These are phyloP conservation scores for Dacryopinax spathularia DNA, from an alignment of 768 basidiomycete genomes.

Conservation along the genomic window DNA sequence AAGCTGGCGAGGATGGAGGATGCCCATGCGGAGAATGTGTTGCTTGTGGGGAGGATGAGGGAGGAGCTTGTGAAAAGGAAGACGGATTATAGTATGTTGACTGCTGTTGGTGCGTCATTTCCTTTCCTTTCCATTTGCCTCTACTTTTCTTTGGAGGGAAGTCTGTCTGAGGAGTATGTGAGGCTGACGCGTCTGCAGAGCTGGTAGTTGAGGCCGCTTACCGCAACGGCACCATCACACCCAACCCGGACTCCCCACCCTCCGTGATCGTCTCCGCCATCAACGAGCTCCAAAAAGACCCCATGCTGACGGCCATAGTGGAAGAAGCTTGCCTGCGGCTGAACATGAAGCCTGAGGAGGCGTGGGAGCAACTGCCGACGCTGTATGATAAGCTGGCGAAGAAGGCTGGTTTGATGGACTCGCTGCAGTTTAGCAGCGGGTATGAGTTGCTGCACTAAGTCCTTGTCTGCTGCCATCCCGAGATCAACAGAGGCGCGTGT, in stretches of 20 bases:
- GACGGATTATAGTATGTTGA: background rate
- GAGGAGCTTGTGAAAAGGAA: background rate
- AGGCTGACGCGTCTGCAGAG: background rate
- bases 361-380: background rate
- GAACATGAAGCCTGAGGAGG: background rate
- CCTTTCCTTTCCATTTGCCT: too few species aligned
- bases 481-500: background rate
- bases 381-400: background rate
- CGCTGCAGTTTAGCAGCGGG: background rate
- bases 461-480: too few species aligned
- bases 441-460: background rate
- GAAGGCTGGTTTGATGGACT: background rate
- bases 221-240: slow-evolving; percentile 1
- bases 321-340: background rate
- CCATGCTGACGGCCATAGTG: background rate
- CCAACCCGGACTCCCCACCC: background rate
- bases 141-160: too few species aligned
- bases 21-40: background rate
- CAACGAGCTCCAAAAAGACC: background rate
- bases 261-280: background rate
- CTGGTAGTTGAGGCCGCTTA: background rate
- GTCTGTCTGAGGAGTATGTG: too few species aligned
- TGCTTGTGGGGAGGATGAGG: background rate
- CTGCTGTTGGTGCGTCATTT: background rate
- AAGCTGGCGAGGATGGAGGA: background rate